Conservation (phyloP, 345 rosid genomes). For the Eucalyptus caleyi region DNA sequence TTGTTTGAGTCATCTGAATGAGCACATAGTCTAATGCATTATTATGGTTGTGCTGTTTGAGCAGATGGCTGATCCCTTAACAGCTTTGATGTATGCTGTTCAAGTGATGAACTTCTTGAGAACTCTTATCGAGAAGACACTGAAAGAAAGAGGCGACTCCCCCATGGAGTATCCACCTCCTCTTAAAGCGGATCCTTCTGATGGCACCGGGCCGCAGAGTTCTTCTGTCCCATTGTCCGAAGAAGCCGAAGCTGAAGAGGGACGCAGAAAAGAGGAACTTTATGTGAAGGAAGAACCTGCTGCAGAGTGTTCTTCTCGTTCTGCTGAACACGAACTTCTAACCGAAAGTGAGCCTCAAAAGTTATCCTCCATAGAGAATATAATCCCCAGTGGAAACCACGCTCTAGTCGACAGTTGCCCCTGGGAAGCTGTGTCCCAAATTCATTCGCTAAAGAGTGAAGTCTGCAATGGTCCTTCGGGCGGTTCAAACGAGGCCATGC, state of each 20-base stretch:
- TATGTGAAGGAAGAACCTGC: constrained; percentile 21
- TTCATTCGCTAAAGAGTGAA: constrained; percentile 2
- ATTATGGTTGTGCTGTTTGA: neutral
- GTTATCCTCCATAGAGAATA: constrained; percentile 30
- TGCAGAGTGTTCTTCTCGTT: constrained; percentile 12
- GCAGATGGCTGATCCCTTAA: constrained; percentile 98
- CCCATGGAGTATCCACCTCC: constrained; percentile 21
- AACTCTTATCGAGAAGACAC: constrained; percentile 50
- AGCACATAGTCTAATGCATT: neutral
- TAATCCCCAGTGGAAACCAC: constrained; percentile 8
- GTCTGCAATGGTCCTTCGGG: neutral
- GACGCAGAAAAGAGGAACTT: constrained; percentile 5
- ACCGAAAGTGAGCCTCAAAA: constrained; percentile 15
- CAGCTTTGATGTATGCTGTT: constrained; percentile 94
- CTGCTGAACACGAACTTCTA: constrained; percentile 14
- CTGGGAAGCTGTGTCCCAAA: constrained; percentile 28
- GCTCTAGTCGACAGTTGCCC: constrained; percentile 18
- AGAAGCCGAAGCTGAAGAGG: constrained; percentile 12
- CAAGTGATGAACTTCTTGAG: constrained; percentile 96
- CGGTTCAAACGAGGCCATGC: constrained; percentile 1
- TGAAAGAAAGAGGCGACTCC: constrained; percentile 59
- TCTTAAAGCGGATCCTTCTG: constrained; percentile 41
- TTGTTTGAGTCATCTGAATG: neutral
- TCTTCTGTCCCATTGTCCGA: constrained; percentile 12
- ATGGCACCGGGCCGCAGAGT: constrained; percentile 52